Conservation (phyloP, 176 grass and related monocot species). For the Puya raimondii region DNA sequence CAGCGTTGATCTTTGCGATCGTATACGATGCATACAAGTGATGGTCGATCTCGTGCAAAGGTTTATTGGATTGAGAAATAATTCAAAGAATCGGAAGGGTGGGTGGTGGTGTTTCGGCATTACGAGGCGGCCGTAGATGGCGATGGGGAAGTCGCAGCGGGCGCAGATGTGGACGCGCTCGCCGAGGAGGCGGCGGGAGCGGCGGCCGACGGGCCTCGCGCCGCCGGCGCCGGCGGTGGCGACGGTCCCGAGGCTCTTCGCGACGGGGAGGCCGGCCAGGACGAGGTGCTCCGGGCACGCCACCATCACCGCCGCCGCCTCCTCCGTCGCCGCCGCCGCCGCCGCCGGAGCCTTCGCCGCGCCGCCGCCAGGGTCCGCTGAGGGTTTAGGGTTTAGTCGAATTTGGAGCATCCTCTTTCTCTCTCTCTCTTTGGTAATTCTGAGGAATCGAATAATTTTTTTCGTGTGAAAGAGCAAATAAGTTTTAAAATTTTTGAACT, state of each 20-base stretch:
- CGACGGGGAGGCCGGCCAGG: conserved; percentile 69
- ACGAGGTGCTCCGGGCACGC: conserved; percentile 81
- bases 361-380: conserved; percentile 35
- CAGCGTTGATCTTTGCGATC: too few relatives aligned
- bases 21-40: too few relatives aligned
- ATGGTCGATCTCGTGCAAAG: too few relatives aligned
- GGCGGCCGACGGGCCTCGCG: conserved; percentile 58
- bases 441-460: too few relatives aligned
- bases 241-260: conserved; percentile 69
- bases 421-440: neutral
- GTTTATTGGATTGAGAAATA: too few relatives aligned
- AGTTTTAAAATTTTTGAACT: too few relatives aligned
- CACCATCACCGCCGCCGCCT: conserved; percentile 44
- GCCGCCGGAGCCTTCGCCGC: conserved; percentile 15
- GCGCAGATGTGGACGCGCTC: conserved; percentile 84
- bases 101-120: neutral
- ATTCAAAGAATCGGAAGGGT: neutral
- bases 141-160: conserved; percentile 72
- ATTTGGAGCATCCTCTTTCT: conserved; percentile 57
- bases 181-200: conserved; percentile 66
- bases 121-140: conserved; percentile 85
- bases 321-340: conserved; percentile 18
- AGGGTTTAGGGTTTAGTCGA: conserved; percentile 57
- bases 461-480: too few relatives aligned
- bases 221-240: conserved; percentile 40